Percentiles rank a stretch among this genome's conserved stretches.
Evolutionary conservation across 2,329 filamentous ascomycete genomes (phyloP).

Genomic region (Nemania abortiva): DNA sequence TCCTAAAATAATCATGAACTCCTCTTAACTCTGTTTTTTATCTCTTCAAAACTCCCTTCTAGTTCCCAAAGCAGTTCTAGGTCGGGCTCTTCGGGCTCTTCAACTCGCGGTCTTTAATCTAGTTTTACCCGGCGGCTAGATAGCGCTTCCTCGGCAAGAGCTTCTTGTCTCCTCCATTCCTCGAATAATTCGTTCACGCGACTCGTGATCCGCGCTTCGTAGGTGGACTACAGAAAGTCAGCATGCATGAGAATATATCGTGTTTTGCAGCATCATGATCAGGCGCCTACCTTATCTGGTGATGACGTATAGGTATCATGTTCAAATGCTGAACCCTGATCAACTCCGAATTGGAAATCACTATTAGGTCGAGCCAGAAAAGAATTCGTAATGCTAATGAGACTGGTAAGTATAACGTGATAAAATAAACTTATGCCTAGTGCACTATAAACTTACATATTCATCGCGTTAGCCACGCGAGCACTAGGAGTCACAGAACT

Average conservation of each 20-base stretch:
- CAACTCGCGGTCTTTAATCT: no score
- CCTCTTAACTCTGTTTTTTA: no score
- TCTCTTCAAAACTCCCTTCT: no score
- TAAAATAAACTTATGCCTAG: not conserved
- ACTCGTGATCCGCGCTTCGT: conserved; percentile 61
- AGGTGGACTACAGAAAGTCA: conserved; percentile 56
- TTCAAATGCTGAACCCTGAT: conserved; percentile 61
- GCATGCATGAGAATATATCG: not conserved
- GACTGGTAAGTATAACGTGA: conserved; percentile 28
- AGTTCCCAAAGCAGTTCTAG: no score
- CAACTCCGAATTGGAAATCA: conserved; percentile 58
- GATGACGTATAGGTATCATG: conserved; percentile 61
- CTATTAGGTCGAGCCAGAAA: conserved; percentile 59
- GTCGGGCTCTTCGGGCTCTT: no score
- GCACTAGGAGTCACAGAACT: conserved; percentile 46
- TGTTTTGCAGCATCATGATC: not conserved
- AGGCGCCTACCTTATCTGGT: conserved; percentile 63
- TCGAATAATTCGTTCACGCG: conserved; percentile 64
- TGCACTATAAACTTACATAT: conserved; percentile 51
- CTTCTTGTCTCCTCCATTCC: no score
- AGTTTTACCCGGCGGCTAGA: no score
- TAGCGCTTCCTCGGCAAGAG: no score
- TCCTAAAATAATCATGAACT: no score
- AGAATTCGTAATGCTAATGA: conserved; percentile 63
- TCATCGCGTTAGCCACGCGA: conserved; percentile 52